Percentiles rank a stretch among this genome's conserved stretches.
Evolutionary conservation across 2,329 filamentous ascomycete species (phyloP).

Genomic region (Acrocalymma vagum): DNA sequence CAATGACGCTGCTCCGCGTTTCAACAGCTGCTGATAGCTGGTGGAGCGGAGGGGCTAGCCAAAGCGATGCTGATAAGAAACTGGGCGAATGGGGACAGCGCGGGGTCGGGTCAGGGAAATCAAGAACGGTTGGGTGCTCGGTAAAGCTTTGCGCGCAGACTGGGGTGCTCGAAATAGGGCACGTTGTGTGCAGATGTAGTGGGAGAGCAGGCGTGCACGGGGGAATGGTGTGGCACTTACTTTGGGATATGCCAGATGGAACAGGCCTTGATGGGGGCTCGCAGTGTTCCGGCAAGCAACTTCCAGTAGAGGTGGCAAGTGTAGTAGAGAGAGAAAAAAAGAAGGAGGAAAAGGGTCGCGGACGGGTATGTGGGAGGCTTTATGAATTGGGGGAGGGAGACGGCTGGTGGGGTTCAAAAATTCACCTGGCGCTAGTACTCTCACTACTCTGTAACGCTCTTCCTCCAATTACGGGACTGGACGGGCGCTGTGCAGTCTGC

Average conservation of each 20-base stretch:
- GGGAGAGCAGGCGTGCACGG: slow-evolving; percentile 21
- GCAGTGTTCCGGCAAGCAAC: slow-evolving; percentile 40
- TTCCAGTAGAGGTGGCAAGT: slow-evolving; percentile 26
- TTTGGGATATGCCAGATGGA: slow-evolving; percentile 29
- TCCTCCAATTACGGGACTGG: slow-evolving; percentile 41
- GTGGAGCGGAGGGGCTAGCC: too few relatives aligned
- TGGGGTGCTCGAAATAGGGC: slow-evolving; percentile 19
- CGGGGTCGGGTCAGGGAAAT: slow-evolving; percentile 29
- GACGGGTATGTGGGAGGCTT: slow-evolving; percentile 35
- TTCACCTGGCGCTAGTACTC: slow-evolving; percentile 43
- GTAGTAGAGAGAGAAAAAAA: slow-evolving; percentile 19
- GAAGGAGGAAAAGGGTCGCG: slow-evolving; percentile 23
- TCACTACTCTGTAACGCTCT: slow-evolving; percentile 37
- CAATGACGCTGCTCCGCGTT: slow-evolving; percentile 31
- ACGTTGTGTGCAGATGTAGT: slow-evolving; percentile 16
- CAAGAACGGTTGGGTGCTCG: slow-evolving; percentile 26
- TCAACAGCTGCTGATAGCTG: slow-evolving; percentile 36
- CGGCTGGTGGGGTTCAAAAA: slow-evolving; percentile 45
- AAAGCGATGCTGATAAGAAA: slow-evolving; percentile 40
- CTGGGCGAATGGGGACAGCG: slow-evolving; percentile 41
- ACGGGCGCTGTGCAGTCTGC: slow-evolving; percentile 29
- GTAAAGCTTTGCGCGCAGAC: slow-evolving; percentile 31
- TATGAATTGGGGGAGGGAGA: slow-evolving; percentile 44
- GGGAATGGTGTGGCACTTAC: slow-evolving; percentile 36
- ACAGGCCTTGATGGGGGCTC: slow-evolving; percentile 33